Evolutionary conservation across 371 early-diverging fungal species (phyloP).

Genomic region (Blakeslea trispora): DNA sequence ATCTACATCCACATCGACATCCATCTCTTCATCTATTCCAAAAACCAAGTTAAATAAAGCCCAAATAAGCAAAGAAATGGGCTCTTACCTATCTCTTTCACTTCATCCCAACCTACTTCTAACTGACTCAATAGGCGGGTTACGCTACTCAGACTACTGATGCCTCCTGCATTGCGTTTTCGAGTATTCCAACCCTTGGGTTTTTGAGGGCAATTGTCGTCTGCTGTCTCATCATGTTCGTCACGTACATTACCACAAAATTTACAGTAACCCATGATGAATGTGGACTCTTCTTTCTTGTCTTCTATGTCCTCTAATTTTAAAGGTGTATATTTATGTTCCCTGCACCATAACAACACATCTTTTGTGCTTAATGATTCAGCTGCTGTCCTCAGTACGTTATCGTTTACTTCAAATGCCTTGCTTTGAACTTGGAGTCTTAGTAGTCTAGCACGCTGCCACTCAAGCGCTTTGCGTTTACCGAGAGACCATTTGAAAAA

Average conservation of each 20-base stretch:
- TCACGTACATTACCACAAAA: slow-evolving; percentile 44
- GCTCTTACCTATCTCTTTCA: slow-evolving; percentile 31
- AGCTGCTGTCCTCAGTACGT: slow-evolving; percentile 34
- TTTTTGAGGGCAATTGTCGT: slow-evolving; percentile 33
- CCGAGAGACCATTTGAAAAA: slow-evolving; percentile 42
- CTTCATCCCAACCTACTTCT: slow-evolving; percentile 42
- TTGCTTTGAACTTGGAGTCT: slow-evolving; percentile 36
- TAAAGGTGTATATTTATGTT: slow-evolving; percentile 35
- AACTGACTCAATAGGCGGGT: slow-evolving; percentile 23
- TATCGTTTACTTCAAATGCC: slow-evolving; percentile 34
- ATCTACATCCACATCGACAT: slow-evolving; percentile 45
- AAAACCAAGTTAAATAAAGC: too few species aligned
- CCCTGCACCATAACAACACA: slow-evolving; percentile 41
- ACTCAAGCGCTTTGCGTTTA: slow-evolving; percentile 47
- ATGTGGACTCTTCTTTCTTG: slow-evolving; percentile 7
- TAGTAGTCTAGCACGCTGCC: slow-evolving; percentile 46
- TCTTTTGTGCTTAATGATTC: slow-evolving; percentile 42
- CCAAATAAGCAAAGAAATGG: too few species aligned
- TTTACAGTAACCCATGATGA: slow-evolving; percentile 33
- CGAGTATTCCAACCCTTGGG: slow-evolving; percentile 40
- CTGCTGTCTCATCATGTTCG: slow-evolving; percentile 21
- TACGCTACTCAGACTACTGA: slow-evolving; percentile 35
- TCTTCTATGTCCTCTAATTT: slow-evolving; percentile 22
- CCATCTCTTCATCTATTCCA: slow-evolving; percentile 41
- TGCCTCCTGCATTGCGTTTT: slow-evolving; percentile 27